Evolutionary conservation across 371 early-diverging fungal genomes (phyloP).

Genomic region (Mucor mucedo): DNA sequence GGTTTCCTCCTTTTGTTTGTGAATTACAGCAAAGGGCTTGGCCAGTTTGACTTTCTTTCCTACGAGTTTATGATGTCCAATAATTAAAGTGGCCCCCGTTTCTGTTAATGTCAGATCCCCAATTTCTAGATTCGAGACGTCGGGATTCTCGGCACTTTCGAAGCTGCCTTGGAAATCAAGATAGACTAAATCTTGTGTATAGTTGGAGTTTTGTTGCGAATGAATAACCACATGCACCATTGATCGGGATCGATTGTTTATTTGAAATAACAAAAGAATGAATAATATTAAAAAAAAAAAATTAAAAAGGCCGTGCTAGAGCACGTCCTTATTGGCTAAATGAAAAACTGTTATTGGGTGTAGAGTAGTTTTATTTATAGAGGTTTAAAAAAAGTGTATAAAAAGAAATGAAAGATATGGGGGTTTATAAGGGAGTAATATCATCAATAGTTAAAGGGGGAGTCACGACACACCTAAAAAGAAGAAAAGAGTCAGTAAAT

Average conservation of each 20-base stretch:
- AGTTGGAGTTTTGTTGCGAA: slow-evolving; percentile 19
- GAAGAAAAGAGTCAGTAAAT: slow-evolving; percentile 79
- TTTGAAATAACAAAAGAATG: not conserved
- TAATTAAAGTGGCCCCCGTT: slow-evolving; percentile 44
- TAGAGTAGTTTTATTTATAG: not conserved
- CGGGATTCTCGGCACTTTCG: slow-evolving; percentile 25
- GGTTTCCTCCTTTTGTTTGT: slow-evolving; percentile 26
- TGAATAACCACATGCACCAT: slow-evolving; percentile 47
- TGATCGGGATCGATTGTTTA: not conserved
- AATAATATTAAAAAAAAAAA: not conserved
- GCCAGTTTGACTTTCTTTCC: slow-evolving; percentile 47
- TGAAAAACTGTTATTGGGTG: no score
- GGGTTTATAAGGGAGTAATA: slow-evolving; percentile 5
- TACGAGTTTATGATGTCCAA: slow-evolving; percentile 56
- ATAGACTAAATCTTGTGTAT: slow-evolving; percentile 34
- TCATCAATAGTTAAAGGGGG: slow-evolving; percentile 25
- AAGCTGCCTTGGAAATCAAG: slow-evolving; percentile 64
- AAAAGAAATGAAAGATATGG: not conserved
- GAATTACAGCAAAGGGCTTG: slow-evolving; percentile 60
- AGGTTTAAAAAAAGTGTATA: no score
- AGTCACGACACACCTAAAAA: slow-evolving; percentile 24
- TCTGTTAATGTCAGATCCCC: slow-evolving; percentile 44
- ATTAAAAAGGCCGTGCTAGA: no score
- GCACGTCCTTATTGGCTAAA: no score
- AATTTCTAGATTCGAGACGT: slow-evolving; percentile 38